phyloP scores from a whole-genome alignment of 2,329 filamentous ascomycete genomes.

The Pleurostoma richardsiae region DNA sequence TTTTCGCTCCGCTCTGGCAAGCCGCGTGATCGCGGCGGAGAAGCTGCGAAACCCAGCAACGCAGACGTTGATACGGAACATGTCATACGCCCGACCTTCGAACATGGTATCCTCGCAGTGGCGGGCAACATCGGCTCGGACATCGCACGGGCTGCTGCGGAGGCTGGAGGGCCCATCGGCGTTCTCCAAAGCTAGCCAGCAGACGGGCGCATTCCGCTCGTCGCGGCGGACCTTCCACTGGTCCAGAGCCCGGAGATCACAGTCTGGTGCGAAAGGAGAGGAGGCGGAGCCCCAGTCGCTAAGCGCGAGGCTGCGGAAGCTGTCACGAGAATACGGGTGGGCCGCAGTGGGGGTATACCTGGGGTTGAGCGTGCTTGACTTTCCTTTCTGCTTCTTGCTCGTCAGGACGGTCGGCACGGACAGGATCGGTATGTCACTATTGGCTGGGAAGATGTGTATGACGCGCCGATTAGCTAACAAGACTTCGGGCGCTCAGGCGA shows the following conservation, averaged over 20 bases:
- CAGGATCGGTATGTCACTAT: constrained; percentile 60
- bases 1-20: neutral
- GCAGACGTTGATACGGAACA: neutral
- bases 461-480: too few species aligned
- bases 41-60: neutral
- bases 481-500: constrained; percentile 32
- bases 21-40: neutral
- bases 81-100: neutral
- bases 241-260: constrained; percentile 15
- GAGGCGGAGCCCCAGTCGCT: constrained; percentile 38
- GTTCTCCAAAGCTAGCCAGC: constrained; percentile 1
- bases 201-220: constrained; percentile 4
- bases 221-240: constrained; percentile 19
- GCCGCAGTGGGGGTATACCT: constrained; percentile 89
- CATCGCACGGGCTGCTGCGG: neutral
- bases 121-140: neutral
- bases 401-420: constrained; percentile 82
- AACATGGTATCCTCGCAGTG: neutral
- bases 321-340: constrained; percentile 93
- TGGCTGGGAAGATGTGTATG: too few species aligned
- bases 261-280: constrained; percentile 3
- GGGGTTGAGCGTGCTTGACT: constrained; percentile 76
- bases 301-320: constrained; percentile 70
- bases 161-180: neutral
- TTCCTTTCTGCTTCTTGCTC: constrained; percentile 90